Conservation (phyloP, 208 protist genomes). For the Wallacemonas collosoma region DNA sequence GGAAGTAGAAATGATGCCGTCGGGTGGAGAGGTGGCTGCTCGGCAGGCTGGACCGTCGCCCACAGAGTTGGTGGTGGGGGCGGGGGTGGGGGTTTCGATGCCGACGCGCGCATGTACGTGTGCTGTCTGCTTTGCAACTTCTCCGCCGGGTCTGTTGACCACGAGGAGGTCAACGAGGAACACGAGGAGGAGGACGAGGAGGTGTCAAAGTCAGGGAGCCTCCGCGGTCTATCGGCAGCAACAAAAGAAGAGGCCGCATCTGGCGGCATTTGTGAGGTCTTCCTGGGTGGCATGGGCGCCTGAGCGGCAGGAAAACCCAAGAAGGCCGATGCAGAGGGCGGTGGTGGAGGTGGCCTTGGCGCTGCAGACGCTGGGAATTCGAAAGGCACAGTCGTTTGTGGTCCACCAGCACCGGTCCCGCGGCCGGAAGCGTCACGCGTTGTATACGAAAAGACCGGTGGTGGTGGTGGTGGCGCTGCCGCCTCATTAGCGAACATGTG, state of each 20-base stretch:
- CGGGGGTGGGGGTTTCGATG: not conserved
- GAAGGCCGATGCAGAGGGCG: not conserved
- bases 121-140: too few species aligned
- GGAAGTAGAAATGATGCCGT: not conserved
- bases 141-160: too few species aligned
- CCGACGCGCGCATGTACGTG: not conserved
- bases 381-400: not conserved
- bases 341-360: not conserved
- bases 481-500: not conserved
- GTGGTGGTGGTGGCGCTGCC: constrained; percentile 17
- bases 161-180: too few species aligned
- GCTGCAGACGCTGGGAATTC: not conserved
- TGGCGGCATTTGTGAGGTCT: too few species aligned
- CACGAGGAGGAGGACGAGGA: too few species aligned
- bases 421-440: too few species aligned
- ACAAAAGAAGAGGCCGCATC: too few species aligned
- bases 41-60: not conserved
- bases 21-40: too few species aligned
- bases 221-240: too few species aligned
- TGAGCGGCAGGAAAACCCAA: not conserved
- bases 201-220: too few species aligned
- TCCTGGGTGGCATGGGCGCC: not conserved
- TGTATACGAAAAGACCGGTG: not conserved
- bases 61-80: constrained; percentile 1
- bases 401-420: not conserved